phyloP scores from a whole-genome alignment of 306 rosid genomes.

The Castanospermum australe region DNA sequence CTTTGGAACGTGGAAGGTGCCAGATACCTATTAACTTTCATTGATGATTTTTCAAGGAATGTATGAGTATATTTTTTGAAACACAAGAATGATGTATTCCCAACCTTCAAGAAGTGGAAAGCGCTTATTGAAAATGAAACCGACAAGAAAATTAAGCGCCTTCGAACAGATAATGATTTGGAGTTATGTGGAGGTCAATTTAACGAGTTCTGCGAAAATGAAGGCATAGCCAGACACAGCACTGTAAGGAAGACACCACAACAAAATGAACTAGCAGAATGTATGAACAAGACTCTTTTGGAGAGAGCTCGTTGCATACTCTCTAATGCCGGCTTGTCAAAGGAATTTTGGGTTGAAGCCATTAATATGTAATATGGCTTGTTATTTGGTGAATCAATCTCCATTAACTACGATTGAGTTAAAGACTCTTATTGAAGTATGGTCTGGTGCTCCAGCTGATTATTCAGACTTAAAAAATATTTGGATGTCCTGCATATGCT shows the following conservation, averaged over 20 bases:
- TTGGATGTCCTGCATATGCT: neutral
- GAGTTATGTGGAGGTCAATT: neutral
- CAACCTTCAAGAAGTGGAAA: neutral
- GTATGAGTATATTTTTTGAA: neutral
- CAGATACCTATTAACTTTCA: too few relatives aligned
- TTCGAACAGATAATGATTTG: neutral
- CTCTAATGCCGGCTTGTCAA: neutral
- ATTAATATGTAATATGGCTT: neutral
- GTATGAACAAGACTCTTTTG: neutral
- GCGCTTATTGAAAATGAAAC: too few relatives aligned
- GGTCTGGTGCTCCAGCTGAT: neutral
- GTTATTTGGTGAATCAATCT: neutral
- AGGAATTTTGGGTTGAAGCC: neutral
- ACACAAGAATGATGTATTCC: neutral
- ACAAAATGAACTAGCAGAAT: neutral
- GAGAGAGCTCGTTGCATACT: neutral
- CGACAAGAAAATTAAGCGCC: too few relatives aligned
- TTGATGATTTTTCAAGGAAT: neutral
- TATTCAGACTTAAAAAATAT: neutral
- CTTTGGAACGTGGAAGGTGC: too few relatives aligned
- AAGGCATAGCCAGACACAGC: neutral
- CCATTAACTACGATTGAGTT: neutral
- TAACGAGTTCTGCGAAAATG: neutral
- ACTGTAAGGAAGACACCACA: neutral
- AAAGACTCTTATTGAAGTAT: neutral